Conservation (phyloP, 495 filamentous ascomycete genomes). For the Daldinia childiae region DNA sequence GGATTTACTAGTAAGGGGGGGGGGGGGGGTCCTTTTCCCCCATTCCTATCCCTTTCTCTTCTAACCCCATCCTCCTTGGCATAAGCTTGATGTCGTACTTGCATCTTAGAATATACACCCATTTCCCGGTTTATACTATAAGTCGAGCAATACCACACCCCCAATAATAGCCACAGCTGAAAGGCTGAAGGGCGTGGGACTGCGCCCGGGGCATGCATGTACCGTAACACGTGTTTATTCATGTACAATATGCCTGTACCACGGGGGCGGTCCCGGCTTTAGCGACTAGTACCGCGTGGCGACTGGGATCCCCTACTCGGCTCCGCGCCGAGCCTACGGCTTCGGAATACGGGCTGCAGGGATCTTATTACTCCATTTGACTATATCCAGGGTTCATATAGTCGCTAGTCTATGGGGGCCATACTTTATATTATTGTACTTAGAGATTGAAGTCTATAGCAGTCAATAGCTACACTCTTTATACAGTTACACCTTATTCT, state of each 20-base stretch:
- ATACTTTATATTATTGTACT: neutral
- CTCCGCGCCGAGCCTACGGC: conserved; percentile 24
- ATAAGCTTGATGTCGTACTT: conserved; percentile 24
- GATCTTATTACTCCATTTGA: neutral
- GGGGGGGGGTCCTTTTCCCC: neutral
- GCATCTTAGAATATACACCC: conserved; percentile 6
- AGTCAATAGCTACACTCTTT: neutral
- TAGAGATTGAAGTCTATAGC: neutral
- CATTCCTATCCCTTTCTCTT: conserved; percentile 8
- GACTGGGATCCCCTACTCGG: conserved; percentile 13
- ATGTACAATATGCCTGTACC: conserved; percentile 15
- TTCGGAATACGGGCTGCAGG: conserved; percentile 3
- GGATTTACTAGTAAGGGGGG: neutral
- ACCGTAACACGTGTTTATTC: conserved; percentile 28
- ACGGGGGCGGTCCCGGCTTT: conserved; percentile 19
- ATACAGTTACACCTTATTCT: neutral
- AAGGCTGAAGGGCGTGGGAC: conserved; percentile 19
- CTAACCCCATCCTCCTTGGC: conserved; percentile 16
- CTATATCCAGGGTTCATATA: neutral
- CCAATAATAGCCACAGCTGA: conserved; percentile 37
- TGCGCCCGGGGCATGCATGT: conserved; percentile 27
- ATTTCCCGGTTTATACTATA: conserved; percentile 5
- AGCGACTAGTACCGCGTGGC: conserved; percentile 21
- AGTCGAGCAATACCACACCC: conserved; percentile 7
- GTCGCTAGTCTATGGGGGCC: neutral